Evolutionary conservation across 768 basidiomycete genomes (phyloP), one percentile per base, ranked within the genome.

Genomic region (Phanerodontia chrysosporium): DNA sequence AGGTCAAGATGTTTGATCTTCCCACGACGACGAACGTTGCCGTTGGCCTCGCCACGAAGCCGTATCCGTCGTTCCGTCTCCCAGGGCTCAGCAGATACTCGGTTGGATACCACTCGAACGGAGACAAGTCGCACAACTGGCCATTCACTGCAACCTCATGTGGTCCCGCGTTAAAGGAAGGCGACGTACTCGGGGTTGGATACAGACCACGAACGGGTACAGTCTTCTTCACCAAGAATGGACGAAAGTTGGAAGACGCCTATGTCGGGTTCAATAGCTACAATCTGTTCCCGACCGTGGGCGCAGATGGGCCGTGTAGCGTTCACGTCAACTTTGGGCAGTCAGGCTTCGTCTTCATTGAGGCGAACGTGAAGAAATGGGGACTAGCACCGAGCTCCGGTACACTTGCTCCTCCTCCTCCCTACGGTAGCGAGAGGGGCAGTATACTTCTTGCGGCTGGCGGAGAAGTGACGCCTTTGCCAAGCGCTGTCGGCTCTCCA

Each of bases 281-380:
- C 81, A 98, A 98, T 68, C 83, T 99, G 18, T 99, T 99, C 80
- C 97, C 97, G 57, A 95, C 93, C 51, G 86, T 99, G 56, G 97
- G 96, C 48, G 95, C 96, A 18, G 92, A 96, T 68, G 95, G 96
- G 0, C 92, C 96, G 5, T 96, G 94, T 72, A 95, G 90, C 63
- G 87, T 99, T 8, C 97, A 99, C 66, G 92, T 98, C 68, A 99
- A 99, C 71, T 83, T 99, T 14, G 97, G 97, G 8, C 97, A 98
- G 74, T 89, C 92, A 4, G 97, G 97, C 4, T 99, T 99, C 70
- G 97, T 98, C 39, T 98, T 97, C 66, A 98, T 99, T 67, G 97
- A 99, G 75, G 97, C 97, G 32, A 98, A 99, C 69, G 97, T 99
- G 62, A 99, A 99, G 82, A 98, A 98, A 72, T 99, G 97, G 97